A percentile compares a stretch with the other conserved stretches of the same genome.
phyloP scores from a whole-genome alignment of 768 basidiomycete species.

The Leccinum arenicola region DNA sequence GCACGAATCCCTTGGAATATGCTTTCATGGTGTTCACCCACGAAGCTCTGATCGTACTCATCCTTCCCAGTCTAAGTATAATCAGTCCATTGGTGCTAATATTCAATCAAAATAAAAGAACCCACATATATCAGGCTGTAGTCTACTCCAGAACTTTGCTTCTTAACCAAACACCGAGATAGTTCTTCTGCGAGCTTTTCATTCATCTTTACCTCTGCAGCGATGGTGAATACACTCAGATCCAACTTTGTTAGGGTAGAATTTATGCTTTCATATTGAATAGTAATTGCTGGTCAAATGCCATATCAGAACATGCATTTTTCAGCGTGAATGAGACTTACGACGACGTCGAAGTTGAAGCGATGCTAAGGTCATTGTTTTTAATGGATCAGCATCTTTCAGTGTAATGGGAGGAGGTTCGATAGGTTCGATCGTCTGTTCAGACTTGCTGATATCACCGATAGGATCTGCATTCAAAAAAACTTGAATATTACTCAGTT shows the following conservation, averaged over 20 bases:
- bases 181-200: background rate
- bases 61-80: constrained; percentile 4
- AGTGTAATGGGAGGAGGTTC: constrained; percentile 49
- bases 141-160: background rate
- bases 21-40: background rate
- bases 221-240: constrained; percentile 25
- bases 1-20: constrained; percentile 12
- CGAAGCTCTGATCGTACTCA: constrained; percentile 1
- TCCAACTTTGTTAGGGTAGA: constrained; percentile 32
- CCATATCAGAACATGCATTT: no score
- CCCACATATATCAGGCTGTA: constrained; percentile 12
- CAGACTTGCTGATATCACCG: constrained; percentile 57
- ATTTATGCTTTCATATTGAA: background rate
- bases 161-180: background rate
- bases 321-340: background rate
- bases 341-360: constrained; percentile 40
- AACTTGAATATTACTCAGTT: constrained; percentile 70
- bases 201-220: background rate
- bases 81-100: background rate
- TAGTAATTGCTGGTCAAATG: no score
- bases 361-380: constrained; percentile 53
- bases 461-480: constrained; percentile 74
- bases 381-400: constrained; percentile 45
- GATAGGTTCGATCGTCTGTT: constrained; percentile 39
- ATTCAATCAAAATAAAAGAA: background rate